phyloP scores from a whole-genome alignment of 768 basidiomycete species.

The Pulveroboletus sp. region DNA sequence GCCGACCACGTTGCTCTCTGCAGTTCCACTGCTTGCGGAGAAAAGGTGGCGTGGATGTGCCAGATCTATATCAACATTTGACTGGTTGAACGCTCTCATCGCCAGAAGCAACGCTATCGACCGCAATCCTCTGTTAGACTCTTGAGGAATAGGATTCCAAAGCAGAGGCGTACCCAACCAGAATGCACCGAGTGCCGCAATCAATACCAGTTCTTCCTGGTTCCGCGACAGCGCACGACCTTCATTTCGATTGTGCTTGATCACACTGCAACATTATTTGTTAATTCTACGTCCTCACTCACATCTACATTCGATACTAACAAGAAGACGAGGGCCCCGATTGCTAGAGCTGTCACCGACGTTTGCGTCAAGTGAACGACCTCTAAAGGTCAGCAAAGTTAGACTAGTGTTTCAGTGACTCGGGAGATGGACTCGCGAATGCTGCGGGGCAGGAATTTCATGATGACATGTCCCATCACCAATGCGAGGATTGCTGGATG shows the following conservation, averaged over 20 bases:
- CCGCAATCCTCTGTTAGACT: conserved; percentile 4
- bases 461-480: conserved; percentile 46
- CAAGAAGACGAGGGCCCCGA: conserved; percentile 63
- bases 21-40: conserved; percentile 33
- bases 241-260: conserved; percentile 64
- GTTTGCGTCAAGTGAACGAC: conserved; percentile 68
- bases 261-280: conserved; percentile 41
- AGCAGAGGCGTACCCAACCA: conserved; percentile 60
- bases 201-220: conserved; percentile 72
- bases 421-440: conserved; percentile 28
- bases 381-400: conserved; percentile 37
- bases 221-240: conserved; percentile 54
- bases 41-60: conserved; percentile 31
- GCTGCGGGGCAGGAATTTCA: conserved; percentile 41
- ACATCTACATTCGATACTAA: conserved; percentile 33
- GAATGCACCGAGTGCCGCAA: conserved; percentile 66
- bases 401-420: conserved; percentile 4
- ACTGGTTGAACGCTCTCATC: conserved; percentile 36
- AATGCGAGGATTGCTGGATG: conserved; percentile 45
- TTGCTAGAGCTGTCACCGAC: conserved; percentile 65
- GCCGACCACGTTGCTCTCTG: conserved; percentile 33
- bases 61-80: conserved; percentile 26
- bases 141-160: neutral
- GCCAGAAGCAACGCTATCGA: conserved; percentile 40
- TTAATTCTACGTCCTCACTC: neutral